Evolutionary conservation across 345 rosid species (phyloP).

Genomic region (Erysimum cheiranthoides): DNA sequence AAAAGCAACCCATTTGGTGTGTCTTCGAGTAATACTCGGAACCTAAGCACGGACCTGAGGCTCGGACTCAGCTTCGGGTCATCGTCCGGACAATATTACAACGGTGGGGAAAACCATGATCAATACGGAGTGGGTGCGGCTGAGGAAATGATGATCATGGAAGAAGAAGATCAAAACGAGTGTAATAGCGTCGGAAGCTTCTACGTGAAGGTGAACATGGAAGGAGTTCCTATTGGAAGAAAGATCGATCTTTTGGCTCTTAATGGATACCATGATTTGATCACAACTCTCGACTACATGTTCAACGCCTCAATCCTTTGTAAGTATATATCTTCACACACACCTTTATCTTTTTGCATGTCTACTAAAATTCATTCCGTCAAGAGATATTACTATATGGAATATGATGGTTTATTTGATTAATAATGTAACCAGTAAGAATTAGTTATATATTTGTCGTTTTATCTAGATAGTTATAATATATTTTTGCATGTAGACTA

Average conservation of each 20-base stretch:
- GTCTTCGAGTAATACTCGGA: slow-evolving; percentile 42
- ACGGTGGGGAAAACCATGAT: slow-evolving; percentile 38
- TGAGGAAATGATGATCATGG: slow-evolving; percentile 47
- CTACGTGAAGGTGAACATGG: slow-evolving; percentile 96
- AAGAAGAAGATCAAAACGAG: slow-evolving; percentile 60
- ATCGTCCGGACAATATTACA: slow-evolving; percentile 44
- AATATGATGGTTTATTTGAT: no score
- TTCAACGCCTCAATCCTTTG: slow-evolving; percentile 88
- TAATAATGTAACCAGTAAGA: no score
- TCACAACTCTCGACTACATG: slow-evolving; percentile 81
- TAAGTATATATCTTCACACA: slow-evolving; percentile 38
- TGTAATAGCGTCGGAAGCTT: slow-evolving; percentile 74
- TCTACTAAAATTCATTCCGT: not conserved
- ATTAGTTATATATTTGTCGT: no score
- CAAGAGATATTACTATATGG: no score
- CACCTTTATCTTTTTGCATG: not conserved
- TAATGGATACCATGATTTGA: slow-evolving; percentile 74
- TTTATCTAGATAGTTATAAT: not conserved
- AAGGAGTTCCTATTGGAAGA: slow-evolving; percentile 94
- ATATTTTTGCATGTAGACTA: slow-evolving; percentile 7
- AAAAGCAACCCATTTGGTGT: slow-evolving; percentile 48
- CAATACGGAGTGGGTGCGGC: slow-evolving; percentile 24
- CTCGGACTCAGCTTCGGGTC: slow-evolving; percentile 73
- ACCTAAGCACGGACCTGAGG: slow-evolving; percentile 75
- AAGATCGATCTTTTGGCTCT: slow-evolving; percentile 79